Evolutionary conservation across 2,329 filamentous ascomycete species (phyloP).

Genomic region (Arachnomyces sp.): DNA sequence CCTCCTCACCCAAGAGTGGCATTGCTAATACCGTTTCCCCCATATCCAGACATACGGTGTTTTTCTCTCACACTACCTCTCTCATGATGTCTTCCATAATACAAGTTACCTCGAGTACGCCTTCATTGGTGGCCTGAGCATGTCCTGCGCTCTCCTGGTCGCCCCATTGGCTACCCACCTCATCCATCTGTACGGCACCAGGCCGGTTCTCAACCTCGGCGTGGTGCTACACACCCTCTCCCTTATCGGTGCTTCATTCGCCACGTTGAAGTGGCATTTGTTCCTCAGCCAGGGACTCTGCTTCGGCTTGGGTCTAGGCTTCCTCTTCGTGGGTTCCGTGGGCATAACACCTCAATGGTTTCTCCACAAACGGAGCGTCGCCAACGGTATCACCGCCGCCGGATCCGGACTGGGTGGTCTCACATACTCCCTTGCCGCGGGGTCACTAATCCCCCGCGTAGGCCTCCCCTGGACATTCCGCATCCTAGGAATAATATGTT

Average conservation of each 20-base stretch:
- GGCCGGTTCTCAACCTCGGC: conserved; percentile 47
- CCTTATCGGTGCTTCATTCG: conserved; percentile 50
- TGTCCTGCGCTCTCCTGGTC: conserved; percentile 49
- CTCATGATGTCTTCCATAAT: conserved; percentile 46
- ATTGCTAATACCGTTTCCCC: neutral
- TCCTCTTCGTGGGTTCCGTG: conserved; percentile 51
- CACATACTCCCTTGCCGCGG: conserved; percentile 50
- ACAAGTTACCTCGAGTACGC: conserved; percentile 50
- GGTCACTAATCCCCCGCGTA: conserved; percentile 49
- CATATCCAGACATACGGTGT: conserved; percentile 41
- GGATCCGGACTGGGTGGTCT: conserved; percentile 54
- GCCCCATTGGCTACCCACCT: conserved; percentile 49
- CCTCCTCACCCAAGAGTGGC: neutral
- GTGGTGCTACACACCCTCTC: conserved; percentile 47
- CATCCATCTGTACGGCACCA: conserved; percentile 46
- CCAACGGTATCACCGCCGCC: conserved; percentile 51
- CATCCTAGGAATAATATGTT: conserved; percentile 49
- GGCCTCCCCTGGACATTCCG: conserved; percentile 55
- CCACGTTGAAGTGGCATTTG: conserved; percentile 50
- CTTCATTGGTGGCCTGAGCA: conserved; percentile 52
- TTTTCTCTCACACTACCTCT: conserved; percentile 53
- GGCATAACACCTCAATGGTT: conserved; percentile 56
- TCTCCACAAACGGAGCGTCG: conserved; percentile 46
- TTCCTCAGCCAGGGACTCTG: conserved; percentile 54
- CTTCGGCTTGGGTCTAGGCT: conserved; percentile 56